These are phyloP conservation scores for Tardiomyces blankii DNA, from an alignment of 1,139 yeast species.

Conservation along the genomic window DNA sequence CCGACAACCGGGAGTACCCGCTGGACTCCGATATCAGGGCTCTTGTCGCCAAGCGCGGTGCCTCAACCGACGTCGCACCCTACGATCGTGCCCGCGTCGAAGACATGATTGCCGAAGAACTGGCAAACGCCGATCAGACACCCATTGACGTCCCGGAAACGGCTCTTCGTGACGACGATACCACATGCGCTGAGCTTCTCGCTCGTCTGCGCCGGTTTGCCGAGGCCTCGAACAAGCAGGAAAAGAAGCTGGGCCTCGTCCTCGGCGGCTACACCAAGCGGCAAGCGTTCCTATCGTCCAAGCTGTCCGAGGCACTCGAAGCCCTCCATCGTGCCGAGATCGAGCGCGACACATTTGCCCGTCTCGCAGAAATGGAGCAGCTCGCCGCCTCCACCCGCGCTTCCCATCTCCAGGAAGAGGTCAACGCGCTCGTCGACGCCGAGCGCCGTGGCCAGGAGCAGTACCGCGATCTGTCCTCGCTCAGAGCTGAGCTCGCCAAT, in stretches of 20 bases:
- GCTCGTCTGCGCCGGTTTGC: slow-evolving; percentile 16
- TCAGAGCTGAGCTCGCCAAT: background rate
- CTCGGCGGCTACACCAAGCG: slow-evolving; percentile 30
- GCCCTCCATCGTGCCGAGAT: slow-evolving; percentile 22
- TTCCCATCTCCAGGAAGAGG: slow-evolving; percentile 29
- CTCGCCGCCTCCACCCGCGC: slow-evolving; percentile 24
- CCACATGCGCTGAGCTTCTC: background rate
- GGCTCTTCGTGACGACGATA: slow-evolving; percentile 1
- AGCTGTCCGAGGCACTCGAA: slow-evolving; percentile 18
- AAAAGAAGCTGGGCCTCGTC: slow-evolving; percentile 23
- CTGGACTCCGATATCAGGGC: no score
- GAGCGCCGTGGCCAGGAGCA: slow-evolving; percentile 30
- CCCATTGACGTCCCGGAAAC: background rate
- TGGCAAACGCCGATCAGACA: no score
- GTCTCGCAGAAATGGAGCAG: slow-evolving; percentile 25
- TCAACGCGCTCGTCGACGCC: slow-evolving; percentile 30
- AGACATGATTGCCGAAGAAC: no score
- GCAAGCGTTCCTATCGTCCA: slow-evolving; percentile 20
- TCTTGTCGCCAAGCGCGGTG: no score
- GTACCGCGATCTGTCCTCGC: slow-evolving; percentile 16
- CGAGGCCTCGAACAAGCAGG: slow-evolving; percentile 25
- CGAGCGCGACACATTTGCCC: slow-evolving; percentile 17
- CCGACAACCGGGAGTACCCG: no score
- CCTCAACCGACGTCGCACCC: no score
- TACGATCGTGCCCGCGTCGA: no score